Conservation (phyloP, 768 basidiomycete genomes). For the Lactifluus pinguis region DNA sequence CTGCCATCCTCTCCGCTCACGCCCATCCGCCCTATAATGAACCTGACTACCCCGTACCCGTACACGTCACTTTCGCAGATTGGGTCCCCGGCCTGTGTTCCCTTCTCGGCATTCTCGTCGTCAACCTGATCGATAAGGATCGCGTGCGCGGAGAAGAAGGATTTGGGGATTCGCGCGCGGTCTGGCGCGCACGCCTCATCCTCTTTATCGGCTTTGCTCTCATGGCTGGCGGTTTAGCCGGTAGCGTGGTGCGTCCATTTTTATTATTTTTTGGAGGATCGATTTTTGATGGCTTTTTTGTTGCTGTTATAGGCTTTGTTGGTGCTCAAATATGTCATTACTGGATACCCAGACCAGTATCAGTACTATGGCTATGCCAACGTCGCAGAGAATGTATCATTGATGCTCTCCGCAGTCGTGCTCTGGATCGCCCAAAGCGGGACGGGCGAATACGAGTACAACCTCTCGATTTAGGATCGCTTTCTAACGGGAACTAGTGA, state of each 20-base stretch:
- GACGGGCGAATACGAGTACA: slow-evolving; percentile 88
- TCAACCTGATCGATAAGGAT: slow-evolving; percentile 94
- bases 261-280: background rate
- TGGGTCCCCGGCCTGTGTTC: slow-evolving; percentile 97
- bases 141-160: slow-evolving; percentile 70
- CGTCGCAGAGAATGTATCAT: slow-evolving; percentile 83
- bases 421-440: slow-evolving; percentile 89
- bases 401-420: slow-evolving; percentile 79
- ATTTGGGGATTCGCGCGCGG: slow-evolving; percentile 73
- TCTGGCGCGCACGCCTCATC: slow-evolving; percentile 86
- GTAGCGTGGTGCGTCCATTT: slow-evolving; percentile 70
- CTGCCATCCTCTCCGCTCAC: slow-evolving; percentile 82
- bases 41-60: slow-evolving; percentile 57
- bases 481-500: background rate
- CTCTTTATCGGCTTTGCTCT: slow-evolving; percentile 93
- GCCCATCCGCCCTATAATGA: slow-evolving; percentile 67
- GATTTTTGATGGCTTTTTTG: background rate
- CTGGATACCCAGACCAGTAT: slow-evolving; percentile 62
- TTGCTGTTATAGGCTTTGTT: slow-evolving; percentile 57
- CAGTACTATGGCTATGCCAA: slow-evolving; percentile 91
- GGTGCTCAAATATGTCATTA: slow-evolving; percentile 83
- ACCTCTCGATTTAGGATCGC: slow-evolving; percentile 36
- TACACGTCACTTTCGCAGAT: slow-evolving; percentile 87
- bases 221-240: slow-evolving; percentile 97
- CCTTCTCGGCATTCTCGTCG: slow-evolving; percentile 82